Conservation (phyloP, 371 early-diverging fungal species). For the Mortierella sp. region DNA sequence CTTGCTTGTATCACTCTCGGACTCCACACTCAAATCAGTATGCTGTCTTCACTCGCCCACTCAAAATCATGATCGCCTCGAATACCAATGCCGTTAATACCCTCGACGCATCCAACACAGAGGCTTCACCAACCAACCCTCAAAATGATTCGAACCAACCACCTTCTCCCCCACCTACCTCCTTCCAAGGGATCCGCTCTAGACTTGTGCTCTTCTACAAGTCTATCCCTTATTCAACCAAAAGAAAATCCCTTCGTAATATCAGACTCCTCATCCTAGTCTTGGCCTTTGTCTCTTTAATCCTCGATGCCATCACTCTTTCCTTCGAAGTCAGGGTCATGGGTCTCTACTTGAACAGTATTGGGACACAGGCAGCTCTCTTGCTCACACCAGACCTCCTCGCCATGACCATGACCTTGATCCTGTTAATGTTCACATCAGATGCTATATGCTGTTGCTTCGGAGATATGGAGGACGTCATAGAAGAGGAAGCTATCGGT, state of each 20-base stretch:
- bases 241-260: constrained; percentile 15
- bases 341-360: constrained; percentile 10
- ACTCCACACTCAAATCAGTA: background rate
- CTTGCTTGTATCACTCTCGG: background rate
- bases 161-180: background rate
- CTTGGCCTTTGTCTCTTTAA: constrained; percentile 28
- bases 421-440: constrained; percentile 22
- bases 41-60: constrained; percentile 7
- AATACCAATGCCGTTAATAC: background rate
- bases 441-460: constrained; percentile 13
- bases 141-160: background rate
- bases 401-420: constrained; percentile 20
- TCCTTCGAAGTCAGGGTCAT: constrained; percentile 51
- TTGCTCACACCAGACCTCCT: constrained; percentile 32
- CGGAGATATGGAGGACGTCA: background rate
- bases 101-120: background rate
- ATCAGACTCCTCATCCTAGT: constrained; percentile 27
- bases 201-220: background rate
- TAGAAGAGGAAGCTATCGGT: background rate
- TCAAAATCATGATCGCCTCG: constrained; percentile 10
- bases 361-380: constrained; percentile 12
- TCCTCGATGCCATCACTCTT: constrained; percentile 50
- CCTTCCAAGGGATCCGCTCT: background rate
- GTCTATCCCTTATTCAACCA: background rate
- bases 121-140: background rate